A percentile compares a stretch with the other conserved stretches of the same genome.
Conservation (phyloP, 2,329 filamentous ascomycete genomes). For the Venturia pyrina region DNA sequence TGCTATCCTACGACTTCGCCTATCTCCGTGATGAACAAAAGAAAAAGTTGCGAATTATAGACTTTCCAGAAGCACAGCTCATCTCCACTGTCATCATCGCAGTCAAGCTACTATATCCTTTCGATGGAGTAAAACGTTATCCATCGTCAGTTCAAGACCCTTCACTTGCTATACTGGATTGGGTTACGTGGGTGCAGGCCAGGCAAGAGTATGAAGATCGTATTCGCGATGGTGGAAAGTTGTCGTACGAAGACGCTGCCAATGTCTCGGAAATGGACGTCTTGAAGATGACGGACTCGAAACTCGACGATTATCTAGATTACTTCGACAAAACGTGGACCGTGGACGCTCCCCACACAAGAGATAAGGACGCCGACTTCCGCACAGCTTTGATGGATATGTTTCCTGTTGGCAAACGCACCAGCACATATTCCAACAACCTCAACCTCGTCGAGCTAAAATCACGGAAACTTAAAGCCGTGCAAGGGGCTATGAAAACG, state of each 20-base stretch:
- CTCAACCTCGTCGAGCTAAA: conserved; percentile 19
- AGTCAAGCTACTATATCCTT: conserved; percentile 69
- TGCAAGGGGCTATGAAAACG: conserved; percentile 32
- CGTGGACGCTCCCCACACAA: conserved; percentile 31
- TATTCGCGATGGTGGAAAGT: background rate
- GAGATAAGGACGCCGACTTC: conserved; percentile 29
- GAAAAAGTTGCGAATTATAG: background rate
- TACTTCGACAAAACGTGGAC: conserved; percentile 65
- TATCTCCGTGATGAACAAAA: conserved; percentile 34
- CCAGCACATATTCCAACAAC: background rate
- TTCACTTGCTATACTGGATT: conserved; percentile 54
- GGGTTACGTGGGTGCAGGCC: conserved; percentile 53
- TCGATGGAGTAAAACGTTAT: conserved; percentile 48
- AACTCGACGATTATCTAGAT: conserved; percentile 67
- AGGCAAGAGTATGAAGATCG: conserved; percentile 14
- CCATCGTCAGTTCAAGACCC: conserved; percentile 45
- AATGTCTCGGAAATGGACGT: conserved; percentile 53
- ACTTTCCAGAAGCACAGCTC: conserved; percentile 64
- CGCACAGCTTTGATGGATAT: conserved; percentile 29
- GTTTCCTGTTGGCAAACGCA: conserved; percentile 25
- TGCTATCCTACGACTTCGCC: conserved; percentile 45
- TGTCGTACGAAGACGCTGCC: conserved; percentile 35
- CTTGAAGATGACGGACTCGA: conserved; percentile 47
- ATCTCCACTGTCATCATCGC: conserved; percentile 62
- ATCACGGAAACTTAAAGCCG: conserved; percentile 29